Evolutionary conservation across 495 filamentous ascomycete species (phyloP), one percentile per base, ranked within the genome.

Genomic region (Aspergillus conjunctus): DNA sequence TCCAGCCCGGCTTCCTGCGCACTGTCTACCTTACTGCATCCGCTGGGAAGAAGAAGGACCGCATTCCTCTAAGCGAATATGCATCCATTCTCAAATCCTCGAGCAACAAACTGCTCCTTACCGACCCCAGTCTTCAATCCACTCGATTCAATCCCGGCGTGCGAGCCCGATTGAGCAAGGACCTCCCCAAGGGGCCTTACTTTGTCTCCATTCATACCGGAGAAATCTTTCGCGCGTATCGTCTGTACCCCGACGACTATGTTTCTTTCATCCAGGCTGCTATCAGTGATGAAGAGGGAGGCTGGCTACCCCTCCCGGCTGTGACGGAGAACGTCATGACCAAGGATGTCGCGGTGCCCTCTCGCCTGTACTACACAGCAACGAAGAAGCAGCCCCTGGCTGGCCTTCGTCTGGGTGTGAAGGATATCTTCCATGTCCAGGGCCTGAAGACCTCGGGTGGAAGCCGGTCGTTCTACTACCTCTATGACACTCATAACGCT

Each of bases 141-240:
- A 15, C 48, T 34, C 53, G 54, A 9, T 17, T 34, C 1, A 15
- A 60, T 45, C 37, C 37, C 37, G 53, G 60, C 4, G 54, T 51
- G 2, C 33, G 48, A 1, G 54, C 61, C 5, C 56, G 46, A 8
- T 21, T 64, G 1, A 61, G 26, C 11, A 22, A 54, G 1, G 59
- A 61, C 9, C 57, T 83, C 15, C 76, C 79, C 0, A 64, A 68
- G 0, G 81, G 81, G 0, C 81, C 81, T 0, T 83, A 83, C 64
- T 81, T 84, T 62, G 56, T 79, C 12, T 73, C 77, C 14, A 54
- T 67, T 1, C 50, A 62, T 1, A 77, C 75, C 7, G 77, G 77
- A 5, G 56, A 70, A 7, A 50, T 80, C 17, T 75, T 72, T 46
- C 68, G 70, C 1, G 76, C 76, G 11, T 76, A 74, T 55, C 72